phyloP scores from a whole-genome alignment of 306 rosid species.

The Rosa chinensis region DNA sequence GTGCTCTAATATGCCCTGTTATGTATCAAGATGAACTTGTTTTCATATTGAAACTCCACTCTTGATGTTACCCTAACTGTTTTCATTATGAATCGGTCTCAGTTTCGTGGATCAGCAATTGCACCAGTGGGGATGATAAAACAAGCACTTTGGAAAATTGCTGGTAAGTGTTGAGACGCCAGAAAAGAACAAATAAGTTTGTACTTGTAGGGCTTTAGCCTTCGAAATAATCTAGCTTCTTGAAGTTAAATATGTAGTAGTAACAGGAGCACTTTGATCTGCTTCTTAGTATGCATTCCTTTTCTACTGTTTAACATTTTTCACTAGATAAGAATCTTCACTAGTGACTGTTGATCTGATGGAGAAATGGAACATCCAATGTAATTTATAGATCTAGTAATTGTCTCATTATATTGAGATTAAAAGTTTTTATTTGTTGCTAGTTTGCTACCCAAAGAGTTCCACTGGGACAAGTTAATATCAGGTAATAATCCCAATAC shows the following conservation, averaged over 20 bases:
- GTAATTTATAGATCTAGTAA: slow-evolving; percentile 11
- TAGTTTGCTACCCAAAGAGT: background rate
- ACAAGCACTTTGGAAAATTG: slow-evolving; percentile 61
- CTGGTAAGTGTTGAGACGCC: slow-evolving; percentile 40
- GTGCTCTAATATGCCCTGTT: background rate
- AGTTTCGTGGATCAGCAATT: slow-evolving; percentile 70
- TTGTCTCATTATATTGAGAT: background rate
- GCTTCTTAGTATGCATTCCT: slow-evolving; percentile 19
- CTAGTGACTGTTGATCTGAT: slow-evolving; percentile 18
- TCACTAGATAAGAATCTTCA: slow-evolving; percentile 24
- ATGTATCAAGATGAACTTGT: background rate
- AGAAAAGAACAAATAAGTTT: slow-evolving; percentile 17
- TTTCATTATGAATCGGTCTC: slow-evolving; percentile 27
- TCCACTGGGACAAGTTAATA: background rate
- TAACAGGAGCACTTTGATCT: slow-evolving; percentile 19
- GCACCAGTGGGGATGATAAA: slow-evolving; percentile 66
- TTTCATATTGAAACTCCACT: background rate
- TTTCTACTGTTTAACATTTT: slow-evolving; percentile 25
- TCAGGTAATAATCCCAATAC: background rate
- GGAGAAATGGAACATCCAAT: slow-evolving; percentile 22
- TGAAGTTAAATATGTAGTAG: slow-evolving; percentile 6
- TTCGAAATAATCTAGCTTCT: background rate
- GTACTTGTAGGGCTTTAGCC: slow-evolving; percentile 22
- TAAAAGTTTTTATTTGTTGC: background rate
- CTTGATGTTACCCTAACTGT: slow-evolving; percentile 19